Conservation (phyloP, 2,329 filamentous ascomycete genomes). For the Aotearoamyces nothofagi region DNA sequence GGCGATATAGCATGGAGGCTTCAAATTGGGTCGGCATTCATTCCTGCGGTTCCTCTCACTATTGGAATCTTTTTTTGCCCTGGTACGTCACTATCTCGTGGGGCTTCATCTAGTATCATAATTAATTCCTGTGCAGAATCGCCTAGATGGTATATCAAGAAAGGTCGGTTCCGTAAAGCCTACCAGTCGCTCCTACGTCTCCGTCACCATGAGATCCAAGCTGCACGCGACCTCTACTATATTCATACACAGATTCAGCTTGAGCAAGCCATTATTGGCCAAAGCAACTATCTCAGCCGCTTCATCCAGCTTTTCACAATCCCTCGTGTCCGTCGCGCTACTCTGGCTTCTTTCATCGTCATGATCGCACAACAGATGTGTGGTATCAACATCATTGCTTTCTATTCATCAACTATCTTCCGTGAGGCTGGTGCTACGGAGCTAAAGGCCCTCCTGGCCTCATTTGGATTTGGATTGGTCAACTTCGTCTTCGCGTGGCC, state of each 20-base stretch:
- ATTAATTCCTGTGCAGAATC: conserved; percentile 36
- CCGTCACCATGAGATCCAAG: conserved; percentile 38
- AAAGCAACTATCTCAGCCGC: conserved; percentile 38
- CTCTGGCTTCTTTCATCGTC: conserved; percentile 59
- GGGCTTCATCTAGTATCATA: conserved; percentile 1
- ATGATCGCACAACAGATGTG: conserved; percentile 34
- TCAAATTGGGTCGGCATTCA: conserved; percentile 48
- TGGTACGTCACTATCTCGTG: conserved; percentile 21
- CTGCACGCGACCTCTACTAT: conserved; percentile 44
- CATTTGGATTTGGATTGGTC: conserved; percentile 48
- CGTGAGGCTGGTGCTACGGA: conserved; percentile 36
- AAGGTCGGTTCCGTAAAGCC: conserved; percentile 27
- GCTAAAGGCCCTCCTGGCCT: conserved; percentile 42
- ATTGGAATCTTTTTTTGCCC: conserved; percentile 49
- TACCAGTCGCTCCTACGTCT: conserved; percentile 42
- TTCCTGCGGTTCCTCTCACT: conserved; percentile 41
- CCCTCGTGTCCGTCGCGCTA: conserved; percentile 55
- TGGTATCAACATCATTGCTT: conserved; percentile 53
- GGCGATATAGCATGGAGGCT: conserved; percentile 43
- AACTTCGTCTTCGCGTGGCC: conserved; percentile 53
- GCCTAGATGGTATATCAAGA: conserved; percentile 45
- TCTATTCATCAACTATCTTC: conserved; percentile 56
- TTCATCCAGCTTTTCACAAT: conserved; percentile 55
- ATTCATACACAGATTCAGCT: conserved; percentile 41
- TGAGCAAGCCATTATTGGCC: conserved; percentile 2